Evolutionary conservation across 2,329 filamentous ascomycete species (phyloP), one percentile per base, ranked within the genome.

Genomic region (Nemania sp.): DNA sequence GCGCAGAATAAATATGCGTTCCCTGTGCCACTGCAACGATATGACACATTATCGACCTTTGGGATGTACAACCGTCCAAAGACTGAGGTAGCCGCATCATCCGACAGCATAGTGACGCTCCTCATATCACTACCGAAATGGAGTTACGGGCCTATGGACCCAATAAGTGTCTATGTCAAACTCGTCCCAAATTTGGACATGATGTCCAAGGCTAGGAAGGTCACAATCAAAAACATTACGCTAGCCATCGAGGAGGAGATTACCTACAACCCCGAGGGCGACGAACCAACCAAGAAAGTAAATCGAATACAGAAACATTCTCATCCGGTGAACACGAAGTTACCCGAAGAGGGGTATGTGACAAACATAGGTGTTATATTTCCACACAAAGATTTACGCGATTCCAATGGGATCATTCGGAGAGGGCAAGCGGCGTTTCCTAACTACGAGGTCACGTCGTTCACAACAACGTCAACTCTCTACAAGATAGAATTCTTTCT

Each of bases 401-500:
- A 97, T 69, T 77, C 82, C 17, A 92, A 97, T 48, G 94, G 94
- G 22, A 87, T 97, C 55, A 79, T 97, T 66, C 90, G 90, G 49
- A 79, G 92, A 64, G 89, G 89, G 20, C 94, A 91, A 71, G 82
- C 90, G 8, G 89, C 87, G 22, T 97, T 97, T 72, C 94, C 94
- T 6, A 84, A 89, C 69, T 96, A 97, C 69, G 85, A 89, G 51
- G 88, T 97, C 40, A 86, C 83, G 28, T 93, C 92, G 1, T 99
- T 99, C 67, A 97, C 94, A 1, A 97, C 94, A 0, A 90, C 90
- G 6, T 95, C 91, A 28, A 93, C 88, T 30, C 81, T 99, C 12
- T 99, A 99, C 78, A 97, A 97, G 73, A 96, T 99, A 69, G 93
- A 99, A 73, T 99, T 97, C 70, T 99, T 93, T 70, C 76, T 97